Evolutionary conservation across 2,329 filamentous ascomycete genomes (phyloP).

Genomic region (Talaromyces amestolkiae): DNA sequence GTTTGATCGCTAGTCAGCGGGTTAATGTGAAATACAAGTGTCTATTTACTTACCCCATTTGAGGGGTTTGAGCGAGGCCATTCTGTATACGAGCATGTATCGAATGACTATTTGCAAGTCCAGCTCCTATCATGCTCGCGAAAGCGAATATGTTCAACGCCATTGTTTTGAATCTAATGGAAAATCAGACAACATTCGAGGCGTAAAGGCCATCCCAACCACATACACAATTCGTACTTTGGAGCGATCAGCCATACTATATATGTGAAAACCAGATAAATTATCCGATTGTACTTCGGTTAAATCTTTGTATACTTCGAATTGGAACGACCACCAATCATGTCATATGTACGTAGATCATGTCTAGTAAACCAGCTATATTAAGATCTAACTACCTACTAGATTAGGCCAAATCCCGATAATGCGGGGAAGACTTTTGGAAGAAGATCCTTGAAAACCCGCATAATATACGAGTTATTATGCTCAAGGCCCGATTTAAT

Average conservation of each 20-base stretch:
- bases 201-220: background rate
- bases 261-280: background rate
- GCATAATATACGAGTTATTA: background rate
- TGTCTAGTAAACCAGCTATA: background rate
- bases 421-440: background rate
- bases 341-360: background rate
- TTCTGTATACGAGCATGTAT: constrained; percentile 20
- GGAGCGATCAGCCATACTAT: background rate
- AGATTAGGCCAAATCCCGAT: background rate
- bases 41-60: constrained; percentile 28
- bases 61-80: constrained; percentile 30
- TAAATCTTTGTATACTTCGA: background rate
- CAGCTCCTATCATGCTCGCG: background rate
- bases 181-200: background rate
- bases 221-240: background rate
- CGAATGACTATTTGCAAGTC: background rate
- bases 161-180: background rate
- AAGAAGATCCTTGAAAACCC: background rate
- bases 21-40: background rate
- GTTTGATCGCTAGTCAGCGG: background rate
- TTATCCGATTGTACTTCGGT: background rate
- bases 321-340: background rate
- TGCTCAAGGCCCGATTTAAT: background rate
- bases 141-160: background rate
- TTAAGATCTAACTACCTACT: background rate